Base-by-base conservation (phyloP, 1,139 yeast genomes). In the Sugiyamaella xylanicola region DNA sequence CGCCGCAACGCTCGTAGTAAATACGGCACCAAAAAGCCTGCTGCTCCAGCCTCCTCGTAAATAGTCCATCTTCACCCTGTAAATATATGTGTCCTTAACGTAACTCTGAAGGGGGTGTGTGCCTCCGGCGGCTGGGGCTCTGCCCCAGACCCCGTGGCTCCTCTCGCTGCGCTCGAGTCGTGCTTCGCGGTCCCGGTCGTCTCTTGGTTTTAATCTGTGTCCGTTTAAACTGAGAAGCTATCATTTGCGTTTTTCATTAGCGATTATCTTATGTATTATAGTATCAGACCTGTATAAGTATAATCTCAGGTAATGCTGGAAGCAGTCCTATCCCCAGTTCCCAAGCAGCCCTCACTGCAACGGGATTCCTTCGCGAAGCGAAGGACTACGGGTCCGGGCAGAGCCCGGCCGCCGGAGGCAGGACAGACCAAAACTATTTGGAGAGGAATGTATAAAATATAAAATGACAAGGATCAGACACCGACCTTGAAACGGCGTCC, bases 11-110 rank as follows among this genome's bases (percentile, higher is more conserved):
- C 96, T 17, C 84, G 99, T 72, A 87, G 96, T 49, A 90, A 88
- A 72, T 93, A 92, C 69, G 99, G 99, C 59, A 96, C 87, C 47
- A 92, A 93, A 79, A 89, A 85, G 73, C 97, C 97, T 35, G 76
- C 80, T n/a, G 65, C 66, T 20, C 59, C 67, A 15, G 44, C 62
- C 1, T 44, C 44, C 37, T 40, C 46, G 11, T 42, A 27, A 13
- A 17, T 25, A 43, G n/a, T n/a, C 15, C 36, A 2, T 7, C 8
- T 42, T 17, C 25, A 9, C 7, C 29, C 17, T 45, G 49, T 45
- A 45, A 45, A 45, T 45, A 45, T 21, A 42, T 42, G 9, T 19
- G 9, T 40, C 16, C 11, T 5, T 4, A 21, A 7, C 17, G 13
- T 42, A 3, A 3, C 32, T n/a, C 16, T 15, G 11, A 25, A 25